A percentile compares a stretch with the other conserved stretches of the same genome.
Conservation (phyloP, 2,329 filamentous ascomycete species). For the Ceratocystis harringtonii region DNA sequence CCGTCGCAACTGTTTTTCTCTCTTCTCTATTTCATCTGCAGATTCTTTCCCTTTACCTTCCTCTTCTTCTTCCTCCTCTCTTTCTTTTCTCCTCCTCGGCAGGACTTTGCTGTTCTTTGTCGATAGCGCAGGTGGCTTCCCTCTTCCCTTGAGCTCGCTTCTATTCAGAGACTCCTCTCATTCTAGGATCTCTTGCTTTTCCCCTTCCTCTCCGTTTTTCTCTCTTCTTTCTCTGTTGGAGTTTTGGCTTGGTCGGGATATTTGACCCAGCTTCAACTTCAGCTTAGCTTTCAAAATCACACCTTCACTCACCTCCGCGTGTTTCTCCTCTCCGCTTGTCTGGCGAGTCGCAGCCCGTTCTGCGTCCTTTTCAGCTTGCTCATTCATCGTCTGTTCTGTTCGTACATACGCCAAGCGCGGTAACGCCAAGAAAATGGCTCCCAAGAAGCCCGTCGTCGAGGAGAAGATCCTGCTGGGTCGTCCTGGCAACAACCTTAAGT, state of each 20-base stretch:
- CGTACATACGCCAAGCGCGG: constrained; percentile 40
- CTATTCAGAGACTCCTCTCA: neutral
- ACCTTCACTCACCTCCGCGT: constrained; percentile 29
- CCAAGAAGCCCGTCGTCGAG: constrained; percentile 83
- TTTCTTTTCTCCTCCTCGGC: constrained; percentile 12
- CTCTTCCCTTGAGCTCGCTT: neutral
- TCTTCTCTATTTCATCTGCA: constrained; percentile 11
- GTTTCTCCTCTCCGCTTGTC: constrained; percentile 34
- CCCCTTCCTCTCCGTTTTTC: neutral
- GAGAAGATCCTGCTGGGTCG: constrained; percentile 94
- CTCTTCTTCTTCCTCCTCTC: constrained; percentile 8
- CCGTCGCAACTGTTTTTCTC: constrained; percentile 8
- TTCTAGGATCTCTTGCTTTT: neutral
- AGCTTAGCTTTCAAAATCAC: constrained; percentile 16
- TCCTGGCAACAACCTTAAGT: constrained; percentile 96
- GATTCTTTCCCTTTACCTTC: constrained; percentile 6
- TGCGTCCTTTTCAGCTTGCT: constrained; percentile 31
- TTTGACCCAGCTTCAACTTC: constrained; percentile 9
- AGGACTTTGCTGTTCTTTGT: constrained; percentile 17
- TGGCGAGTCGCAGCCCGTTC: constrained; percentile 47
- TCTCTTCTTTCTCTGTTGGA: neutral
- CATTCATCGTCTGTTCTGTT: constrained; percentile 27
- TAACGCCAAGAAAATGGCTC: constrained; percentile 64
- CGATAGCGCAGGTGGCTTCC: constrained; percentile 7
- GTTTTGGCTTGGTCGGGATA: constrained; percentile 6